Evolutionary conservation across 2,329 filamentous ascomycete genomes (phyloP).

Genomic region (Tolypocladium tropicale): DNA sequence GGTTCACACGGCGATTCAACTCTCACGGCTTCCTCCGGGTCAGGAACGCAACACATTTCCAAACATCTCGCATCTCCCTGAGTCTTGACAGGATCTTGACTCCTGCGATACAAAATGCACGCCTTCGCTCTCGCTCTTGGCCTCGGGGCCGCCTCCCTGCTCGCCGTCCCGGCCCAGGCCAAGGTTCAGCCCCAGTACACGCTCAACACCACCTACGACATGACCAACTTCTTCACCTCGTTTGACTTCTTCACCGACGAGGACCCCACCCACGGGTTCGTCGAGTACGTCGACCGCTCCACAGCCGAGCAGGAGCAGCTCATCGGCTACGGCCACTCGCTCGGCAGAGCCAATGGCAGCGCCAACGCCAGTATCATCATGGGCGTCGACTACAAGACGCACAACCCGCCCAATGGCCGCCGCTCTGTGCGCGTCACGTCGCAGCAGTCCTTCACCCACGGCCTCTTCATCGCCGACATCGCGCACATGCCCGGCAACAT

Average conservation of each 20-base stretch:
- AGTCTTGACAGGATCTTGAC: not conserved
- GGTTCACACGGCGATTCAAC: constrained; percentile 8
- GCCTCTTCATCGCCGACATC: constrained; percentile 64
- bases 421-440: constrained; percentile 60
- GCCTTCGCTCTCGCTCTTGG: constrained; percentile 9
- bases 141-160: constrained; percentile 18
- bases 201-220: constrained; percentile 37
- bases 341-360: constrained; percentile 35
- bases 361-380: constrained; percentile 50
- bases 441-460: constrained; percentile 54
- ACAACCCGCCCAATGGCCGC: constrained; percentile 48
- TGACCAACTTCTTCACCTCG: constrained; percentile 43
- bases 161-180: constrained; percentile 10
- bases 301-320: constrained; percentile 49
- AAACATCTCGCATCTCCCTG: not conserved
- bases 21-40: not conserved
- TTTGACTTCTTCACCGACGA: constrained; percentile 44
- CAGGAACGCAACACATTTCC: not conserved
- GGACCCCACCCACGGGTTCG: constrained; percentile 69
- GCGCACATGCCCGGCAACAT: constrained; percentile 63
- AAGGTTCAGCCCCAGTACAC: constrained; percentile 26
- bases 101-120: constrained; percentile 8
- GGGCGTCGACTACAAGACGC: constrained; percentile 55
- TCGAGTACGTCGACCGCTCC: constrained; percentile 53
- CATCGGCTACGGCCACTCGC: constrained; percentile 36